Conservation (phyloP, 2,329 filamentous ascomycete species). For the Thielaviopsis ethacetica region DNA sequence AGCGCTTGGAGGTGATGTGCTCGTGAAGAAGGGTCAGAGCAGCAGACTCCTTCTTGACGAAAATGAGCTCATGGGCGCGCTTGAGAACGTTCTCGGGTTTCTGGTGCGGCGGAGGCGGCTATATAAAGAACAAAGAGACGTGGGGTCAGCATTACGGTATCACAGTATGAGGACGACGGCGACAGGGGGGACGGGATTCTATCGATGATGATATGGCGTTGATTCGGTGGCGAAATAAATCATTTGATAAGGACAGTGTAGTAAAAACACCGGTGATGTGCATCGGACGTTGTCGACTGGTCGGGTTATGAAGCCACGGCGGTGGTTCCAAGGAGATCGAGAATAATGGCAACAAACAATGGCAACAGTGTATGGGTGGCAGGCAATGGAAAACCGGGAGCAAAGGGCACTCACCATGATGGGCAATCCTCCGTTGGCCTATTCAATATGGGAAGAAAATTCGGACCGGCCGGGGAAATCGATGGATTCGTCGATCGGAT, state of each 20-base stretch:
- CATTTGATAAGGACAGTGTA: background rate
- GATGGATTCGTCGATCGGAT: background rate
- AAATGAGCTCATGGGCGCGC: slow-evolving; percentile 96
- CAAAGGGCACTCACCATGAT: slow-evolving; percentile 16
- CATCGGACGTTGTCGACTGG: background rate
- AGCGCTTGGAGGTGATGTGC: slow-evolving; percentile 97
- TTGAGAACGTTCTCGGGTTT: slow-evolving; percentile 99
- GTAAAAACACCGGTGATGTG: background rate
- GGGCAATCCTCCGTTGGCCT: slow-evolving; percentile 16
- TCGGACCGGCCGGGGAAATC: slow-evolving; percentile 5
- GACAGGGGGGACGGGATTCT: background rate
- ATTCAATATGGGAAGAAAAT: slow-evolving; percentile 2
- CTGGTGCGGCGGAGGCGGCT: slow-evolving; percentile 93
- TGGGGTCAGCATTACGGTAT: background rate
- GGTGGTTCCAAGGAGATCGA: background rate
- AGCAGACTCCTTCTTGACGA: slow-evolving; percentile 81
- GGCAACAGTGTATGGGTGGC: background rate
- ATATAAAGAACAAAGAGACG: slow-evolving; percentile 12
- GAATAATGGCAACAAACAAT: background rate
- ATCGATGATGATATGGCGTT: background rate
- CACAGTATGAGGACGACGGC: background rate
- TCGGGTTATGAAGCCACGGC: background rate
- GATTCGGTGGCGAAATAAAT: background rate
- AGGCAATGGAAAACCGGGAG: background rate
- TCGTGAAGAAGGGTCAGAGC: slow-evolving; percentile 92